Evolutionary conservation across 1,139 yeast species (phyloP), one percentile per base, ranked within the genome.

Genomic region (Debaryomyces nepalensis): DNA sequence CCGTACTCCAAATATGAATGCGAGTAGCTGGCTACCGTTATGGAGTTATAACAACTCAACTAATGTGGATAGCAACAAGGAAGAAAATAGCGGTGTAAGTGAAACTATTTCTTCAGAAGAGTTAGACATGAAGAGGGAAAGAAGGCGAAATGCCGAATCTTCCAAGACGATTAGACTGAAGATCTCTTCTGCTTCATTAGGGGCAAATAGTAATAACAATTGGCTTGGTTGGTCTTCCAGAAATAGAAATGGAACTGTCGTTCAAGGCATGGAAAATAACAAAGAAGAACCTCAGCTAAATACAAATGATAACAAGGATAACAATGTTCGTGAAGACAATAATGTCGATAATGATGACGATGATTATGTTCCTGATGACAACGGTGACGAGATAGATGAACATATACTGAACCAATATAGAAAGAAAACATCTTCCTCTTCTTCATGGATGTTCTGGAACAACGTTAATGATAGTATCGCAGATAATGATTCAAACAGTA

Each of bases 391-490:
- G 39, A 55, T 67, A 3, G 70, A 63, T 33, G 73, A 69, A 35
- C 68, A 66, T 34, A 59, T 61, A 5, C n/a, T 35, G 1, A 37
- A 48, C 16, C 55, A 57, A 37, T 59, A 58, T 40, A 54, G 61
- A 16, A 64, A 62, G 50, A 69, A 61, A 39, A 36, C 53, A 3
- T 54, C 61, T 4, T 54, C 32, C 3, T 54, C 32, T 10, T 27
- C 64, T 2, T 44, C 61, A 20, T 71, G 77, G 77, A 57, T 57
- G 20, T 71, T 72, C 46, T 72, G 77, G 77, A 65, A 56, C 33
- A 48, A 43, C 33, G 40, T 39, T 16, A 52, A 39, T 38, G 41
- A 43, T 15, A 43, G 33, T 15, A 36, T 37, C 16, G 43, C 39
- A 36, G 44, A 46, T 32, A 46, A 37, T 15, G 48, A 42, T 16